Conservation (phyloP, 1,284 basidiomycete genomes). For the Apiotrichum sp. region DNA sequence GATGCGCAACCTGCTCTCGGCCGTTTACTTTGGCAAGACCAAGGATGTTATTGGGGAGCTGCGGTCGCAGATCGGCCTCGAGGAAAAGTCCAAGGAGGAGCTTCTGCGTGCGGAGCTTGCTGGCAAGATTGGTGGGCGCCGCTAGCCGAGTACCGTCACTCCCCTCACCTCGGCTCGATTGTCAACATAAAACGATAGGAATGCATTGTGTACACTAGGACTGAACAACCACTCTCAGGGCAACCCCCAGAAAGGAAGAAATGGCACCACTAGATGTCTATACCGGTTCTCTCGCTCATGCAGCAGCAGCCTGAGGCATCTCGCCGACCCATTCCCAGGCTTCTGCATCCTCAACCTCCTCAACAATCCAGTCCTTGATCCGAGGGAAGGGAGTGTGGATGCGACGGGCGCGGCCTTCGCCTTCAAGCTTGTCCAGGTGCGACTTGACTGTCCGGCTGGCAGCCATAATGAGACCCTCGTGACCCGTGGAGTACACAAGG, state of each 20-base stretch:
- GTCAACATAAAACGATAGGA: background rate
- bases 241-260: background rate
- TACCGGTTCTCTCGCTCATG: no score
- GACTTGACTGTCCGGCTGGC: slow-evolving; percentile 24
- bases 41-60: slow-evolving; percentile 89
- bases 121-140: slow-evolving; percentile 50
- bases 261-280: no score
- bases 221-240: background rate
- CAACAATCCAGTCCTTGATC: slow-evolving; percentile 21
- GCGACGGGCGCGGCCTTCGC: slow-evolving; percentile 57
- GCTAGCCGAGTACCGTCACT: slow-evolving; percentile 3
- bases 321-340: slow-evolving; percentile 29
- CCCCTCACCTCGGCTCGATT: no score
- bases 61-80: slow-evolving; percentile 77
- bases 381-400: slow-evolving; percentile 20
- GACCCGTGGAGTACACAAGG: slow-evolving; percentile 32
- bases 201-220: slow-evolving; percentile 17
- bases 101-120: slow-evolving; percentile 91
- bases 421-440: slow-evolving; percentile 46
- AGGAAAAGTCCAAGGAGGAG: slow-evolving; percentile 70
- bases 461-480: slow-evolving; percentile 31
- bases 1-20: slow-evolving; percentile 91
- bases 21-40: slow-evolving; percentile 98
- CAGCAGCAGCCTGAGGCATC: background rate
- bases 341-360: slow-evolving; percentile 19